Conservation (phyloP, 495 filamentous ascomycete species). For the Aspergillus avenaceus region DNA sequence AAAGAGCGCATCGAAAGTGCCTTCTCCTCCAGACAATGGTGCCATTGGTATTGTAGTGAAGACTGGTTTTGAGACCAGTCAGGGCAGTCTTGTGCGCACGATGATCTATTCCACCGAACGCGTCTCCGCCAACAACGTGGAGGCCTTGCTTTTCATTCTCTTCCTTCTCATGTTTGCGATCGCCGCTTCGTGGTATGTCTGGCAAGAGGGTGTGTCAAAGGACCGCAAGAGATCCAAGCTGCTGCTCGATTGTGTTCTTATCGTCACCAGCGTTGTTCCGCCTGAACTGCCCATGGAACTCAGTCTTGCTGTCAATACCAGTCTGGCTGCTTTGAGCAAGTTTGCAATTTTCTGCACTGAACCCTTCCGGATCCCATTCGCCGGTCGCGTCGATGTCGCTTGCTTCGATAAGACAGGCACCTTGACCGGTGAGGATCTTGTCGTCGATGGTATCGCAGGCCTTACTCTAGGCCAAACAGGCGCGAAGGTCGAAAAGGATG, state of each 20-base stretch:
- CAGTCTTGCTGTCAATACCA: slow-evolving; percentile 97
- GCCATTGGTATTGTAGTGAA: slow-evolving; percentile 92
- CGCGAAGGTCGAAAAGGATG: slow-evolving; percentile 68
- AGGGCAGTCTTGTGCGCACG: slow-evolving; percentile 93
- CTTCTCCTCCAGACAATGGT: slow-evolving; percentile 80
- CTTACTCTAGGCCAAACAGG: slow-evolving; percentile 65
- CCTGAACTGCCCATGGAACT: slow-evolving; percentile 98
- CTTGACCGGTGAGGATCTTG: slow-evolving; percentile 91
- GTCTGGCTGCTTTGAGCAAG: slow-evolving; percentile 87
- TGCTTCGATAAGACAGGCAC: slow-evolving; percentile 99
- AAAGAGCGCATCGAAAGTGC: slow-evolving; percentile 63
- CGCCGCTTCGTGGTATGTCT: slow-evolving; percentile 99
- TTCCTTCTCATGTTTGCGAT: slow-evolving; percentile 95
- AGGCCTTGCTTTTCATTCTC: slow-evolving; percentile 92
- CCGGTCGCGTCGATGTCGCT: slow-evolving; percentile 90
- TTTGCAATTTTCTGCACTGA: slow-evolving; percentile 98
- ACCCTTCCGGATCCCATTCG: slow-evolving; percentile 97
- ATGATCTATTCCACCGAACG: slow-evolving; percentile 99
- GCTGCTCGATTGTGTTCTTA: slow-evolving; percentile 93
- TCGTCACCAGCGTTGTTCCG: slow-evolving; percentile 94
- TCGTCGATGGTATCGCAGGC: slow-evolving; percentile 95
- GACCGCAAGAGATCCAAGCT: slow-evolving; percentile 97
- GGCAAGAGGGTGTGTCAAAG: slow-evolving; percentile 88
- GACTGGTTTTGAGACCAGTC: slow-evolving; percentile 98
- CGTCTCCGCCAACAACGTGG: slow-evolving; percentile 93